These are phyloP conservation scores for Diaporthe sp. DNA, from an alignment of 2,329 filamentous ascomycete species.

Conservation along the genomic window DNA sequence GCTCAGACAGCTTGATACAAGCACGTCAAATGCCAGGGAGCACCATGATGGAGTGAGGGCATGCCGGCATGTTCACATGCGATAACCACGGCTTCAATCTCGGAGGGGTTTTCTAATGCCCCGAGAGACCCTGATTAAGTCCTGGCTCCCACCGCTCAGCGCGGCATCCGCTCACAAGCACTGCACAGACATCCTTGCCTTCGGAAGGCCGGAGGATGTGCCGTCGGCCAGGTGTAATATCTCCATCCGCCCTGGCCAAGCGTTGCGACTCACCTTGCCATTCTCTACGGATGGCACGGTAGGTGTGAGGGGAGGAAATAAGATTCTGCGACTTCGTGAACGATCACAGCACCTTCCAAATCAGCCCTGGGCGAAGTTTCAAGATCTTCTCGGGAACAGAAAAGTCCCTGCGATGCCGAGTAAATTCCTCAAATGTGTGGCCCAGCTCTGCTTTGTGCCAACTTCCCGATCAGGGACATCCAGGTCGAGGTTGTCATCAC, in stretches of 20 bases:
- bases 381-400: too few relatives aligned
- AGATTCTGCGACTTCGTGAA: neutral
- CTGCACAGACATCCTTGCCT: conserved; percentile 2
- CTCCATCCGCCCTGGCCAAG: neutral
- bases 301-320: neutral
- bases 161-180: neutral
- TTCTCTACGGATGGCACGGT: neutral
- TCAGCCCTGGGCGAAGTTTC: neutral
- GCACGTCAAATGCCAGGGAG: neutral
- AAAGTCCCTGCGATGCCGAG: neutral
- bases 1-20: neutral
- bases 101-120: neutral
- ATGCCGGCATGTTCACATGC: neutral
- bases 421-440: neutral
- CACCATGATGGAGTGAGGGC: neutral
- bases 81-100: neutral
- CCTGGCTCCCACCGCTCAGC: neutral
- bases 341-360: neutral
- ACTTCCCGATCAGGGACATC: neutral
- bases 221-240: neutral
- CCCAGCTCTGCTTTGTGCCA: neutral
- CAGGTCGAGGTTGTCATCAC: neutral
- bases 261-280: neutral
- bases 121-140: neutral
- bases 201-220: neutral